Evolutionary conservation across 192 early-diverging fungal species (phyloP).

Genomic region (Coemansia sp.): DNA sequence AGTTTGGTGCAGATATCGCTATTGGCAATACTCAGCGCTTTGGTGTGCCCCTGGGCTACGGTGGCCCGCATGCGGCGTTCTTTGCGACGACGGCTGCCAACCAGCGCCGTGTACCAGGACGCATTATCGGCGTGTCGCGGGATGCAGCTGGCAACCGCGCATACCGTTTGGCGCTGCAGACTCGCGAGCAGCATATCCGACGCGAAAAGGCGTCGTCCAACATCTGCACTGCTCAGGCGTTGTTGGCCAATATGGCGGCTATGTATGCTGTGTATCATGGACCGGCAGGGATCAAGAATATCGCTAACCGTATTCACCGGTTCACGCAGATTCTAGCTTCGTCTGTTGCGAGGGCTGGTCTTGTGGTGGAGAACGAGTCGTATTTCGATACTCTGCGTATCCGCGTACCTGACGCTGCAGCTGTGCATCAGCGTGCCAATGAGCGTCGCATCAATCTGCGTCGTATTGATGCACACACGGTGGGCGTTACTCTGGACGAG

Average conservation of each 20-base stretch:
- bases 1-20: conserved; percentile 98
- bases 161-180: conserved; percentile 95
- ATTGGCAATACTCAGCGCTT: conserved; percentile 98
- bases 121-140: conserved; percentile 95
- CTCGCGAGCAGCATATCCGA: conserved; percentile 98
- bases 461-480: conserved; percentile 70
- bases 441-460: conserved; percentile 87
- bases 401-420: conserved; percentile 63
- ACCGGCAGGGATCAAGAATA: conserved; percentile 85
- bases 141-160: conserved; percentile 86
- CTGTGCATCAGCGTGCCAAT: conserved; percentile 73
- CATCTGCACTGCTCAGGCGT: conserved; percentile 99
- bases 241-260: conserved; percentile 99
- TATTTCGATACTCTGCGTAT: conserved; percentile 98
- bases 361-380: conserved; percentile 76
- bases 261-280: conserved; percentile 99
- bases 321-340: conserved; percentile 83
- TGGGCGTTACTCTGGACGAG: conserved; percentile 94
- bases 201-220: conserved; percentile 99
- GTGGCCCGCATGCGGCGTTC: conserved; percentile 99
- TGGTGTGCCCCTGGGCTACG: conserved; percentile 98
- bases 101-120: conserved; percentile 95
- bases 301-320: conserved; percentile 93
- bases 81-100: conserved; percentile 91
- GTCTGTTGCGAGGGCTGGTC: conserved; percentile 73